Evolutionary conservation across 257 asterid genomes (phyloP).

Genomic region (Solanum boliviense): DNA sequence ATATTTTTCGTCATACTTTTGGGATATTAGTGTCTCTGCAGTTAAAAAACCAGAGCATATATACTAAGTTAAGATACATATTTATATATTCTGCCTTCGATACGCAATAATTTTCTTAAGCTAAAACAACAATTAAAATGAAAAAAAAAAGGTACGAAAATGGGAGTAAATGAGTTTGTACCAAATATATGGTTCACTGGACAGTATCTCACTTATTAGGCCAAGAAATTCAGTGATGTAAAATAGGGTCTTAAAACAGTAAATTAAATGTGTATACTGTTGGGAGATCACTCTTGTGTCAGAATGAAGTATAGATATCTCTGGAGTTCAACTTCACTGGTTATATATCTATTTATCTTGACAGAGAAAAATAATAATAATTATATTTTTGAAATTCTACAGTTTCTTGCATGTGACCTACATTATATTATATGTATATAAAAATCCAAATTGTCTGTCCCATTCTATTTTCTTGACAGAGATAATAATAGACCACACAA

Average conservation of each 20-base stretch:
- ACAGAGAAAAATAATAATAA: background rate
- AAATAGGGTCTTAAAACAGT: background rate
- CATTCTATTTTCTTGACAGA: background rate
- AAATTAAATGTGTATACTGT: background rate
- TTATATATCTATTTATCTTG: background rate
- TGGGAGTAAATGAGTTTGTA: background rate
- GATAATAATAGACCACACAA: background rate
- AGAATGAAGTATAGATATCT: background rate
- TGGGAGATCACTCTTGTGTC: background rate
- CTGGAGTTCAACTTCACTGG: background rate
- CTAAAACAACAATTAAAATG: background rate
- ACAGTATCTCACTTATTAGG: background rate
- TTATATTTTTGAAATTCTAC: background rate
- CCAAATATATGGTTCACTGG: background rate
- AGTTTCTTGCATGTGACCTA: background rate
- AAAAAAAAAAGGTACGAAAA: background rate
- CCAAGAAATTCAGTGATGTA: background rate
- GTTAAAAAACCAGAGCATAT: no score
- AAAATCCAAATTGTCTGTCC: background rate
- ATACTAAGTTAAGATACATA: no score
- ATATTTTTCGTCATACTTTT: no score
- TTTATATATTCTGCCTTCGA: no score
- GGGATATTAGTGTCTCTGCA: fast-evolving
- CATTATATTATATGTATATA: background rate
- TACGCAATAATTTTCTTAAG: no score